Conservation (phyloP, 495 filamentous ascomycete genomes). For the Elaphomyces granulatus region DNA sequence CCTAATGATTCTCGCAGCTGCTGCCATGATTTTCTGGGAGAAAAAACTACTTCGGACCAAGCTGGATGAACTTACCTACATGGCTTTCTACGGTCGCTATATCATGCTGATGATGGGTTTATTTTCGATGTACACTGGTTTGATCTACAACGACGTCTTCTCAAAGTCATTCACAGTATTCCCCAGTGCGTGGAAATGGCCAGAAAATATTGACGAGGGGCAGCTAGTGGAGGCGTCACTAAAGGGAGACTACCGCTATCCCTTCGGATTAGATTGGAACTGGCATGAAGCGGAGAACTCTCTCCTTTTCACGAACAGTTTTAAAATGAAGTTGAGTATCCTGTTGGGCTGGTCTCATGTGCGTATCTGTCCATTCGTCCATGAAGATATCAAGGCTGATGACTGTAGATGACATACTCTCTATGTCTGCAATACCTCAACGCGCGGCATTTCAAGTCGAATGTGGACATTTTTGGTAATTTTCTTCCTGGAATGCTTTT, state of each 20-base stretch:
- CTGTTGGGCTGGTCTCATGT: conserved; percentile 86
- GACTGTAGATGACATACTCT: conserved; percentile 77
- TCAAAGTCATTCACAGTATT: conserved; percentile 83
- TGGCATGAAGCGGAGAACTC: conserved; percentile 95
- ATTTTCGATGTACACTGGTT: conserved; percentile 91
- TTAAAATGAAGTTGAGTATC: conserved; percentile 99
- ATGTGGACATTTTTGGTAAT: conserved; percentile 91
- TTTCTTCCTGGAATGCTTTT: conserved; percentile 98
- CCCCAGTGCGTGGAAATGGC: conserved; percentile 78
- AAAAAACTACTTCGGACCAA: conserved; percentile 70
- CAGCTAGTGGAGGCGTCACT: conserved; percentile 47
- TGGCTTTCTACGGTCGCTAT: conserved; percentile 97
- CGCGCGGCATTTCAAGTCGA: conserved; percentile 81
- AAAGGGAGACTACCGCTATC: conserved; percentile 65
- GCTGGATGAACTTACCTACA: conserved; percentile 84
- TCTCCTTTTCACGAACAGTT: conserved; percentile 86
- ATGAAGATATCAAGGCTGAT: conserved; percentile 1
- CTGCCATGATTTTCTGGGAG: conserved; percentile 92
- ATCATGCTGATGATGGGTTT: conserved; percentile 97
- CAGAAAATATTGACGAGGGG: conserved; percentile 46
- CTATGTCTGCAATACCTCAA: conserved; percentile 88
- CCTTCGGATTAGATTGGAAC: conserved; percentile 90
- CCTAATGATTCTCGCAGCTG: conserved; percentile 67
- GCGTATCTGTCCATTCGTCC: conserved; percentile 14
- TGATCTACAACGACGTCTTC: conserved; percentile 97